Base-by-base conservation (phyloP, 345 rosid genomes). In the Conringia planisiliqua region DNA sequence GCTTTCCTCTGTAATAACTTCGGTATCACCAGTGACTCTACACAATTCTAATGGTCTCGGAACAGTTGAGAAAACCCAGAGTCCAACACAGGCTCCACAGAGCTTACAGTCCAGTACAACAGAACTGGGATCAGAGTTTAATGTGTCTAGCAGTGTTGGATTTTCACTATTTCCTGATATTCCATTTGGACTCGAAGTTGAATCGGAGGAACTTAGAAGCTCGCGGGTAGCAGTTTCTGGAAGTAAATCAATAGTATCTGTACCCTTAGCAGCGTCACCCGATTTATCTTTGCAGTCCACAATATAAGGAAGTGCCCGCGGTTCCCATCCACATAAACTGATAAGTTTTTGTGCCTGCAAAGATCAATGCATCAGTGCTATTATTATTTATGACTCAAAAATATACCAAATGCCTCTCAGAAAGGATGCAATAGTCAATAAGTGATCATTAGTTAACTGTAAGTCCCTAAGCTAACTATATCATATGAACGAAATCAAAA, bases 311-410 rank as follows among this genome's bases (percentile, higher is more conserved):
- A 92, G 80, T 36, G 74, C 72, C 5, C 93, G 90, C 0, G 94
- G 92, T 77, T 92, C 98, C 99, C 99, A 95, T 70, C 99, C 99
- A 75, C 93, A 92, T 50, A 95, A 82, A 82, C 92, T 84, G 72
- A 85, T 83, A 62, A 89, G 82, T 71, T 87, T 90, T 66, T 82
- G 83, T 62, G 97, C 98, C 99, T 92, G 90, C 74, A 76, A 72
- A 74, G 60, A 66, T 35, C 61, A 72, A 20, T 62, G 73, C 38
- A 68, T 38, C 54, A 78, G 42, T 27, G 44, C 8, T 29, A 46
- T 51, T 14, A 71, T 65, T 30, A 57, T 40, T 3, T 16, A 55
- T 35, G 42, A 29, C 39, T 64, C 35, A 39, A 16, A 51, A 33
- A 17, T 47, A 62, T 17, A 76, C 26, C 52, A 42, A 70, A 32